Conservation (phyloP, 306 rosid genomes). For the Rosa lucieae region DNA sequence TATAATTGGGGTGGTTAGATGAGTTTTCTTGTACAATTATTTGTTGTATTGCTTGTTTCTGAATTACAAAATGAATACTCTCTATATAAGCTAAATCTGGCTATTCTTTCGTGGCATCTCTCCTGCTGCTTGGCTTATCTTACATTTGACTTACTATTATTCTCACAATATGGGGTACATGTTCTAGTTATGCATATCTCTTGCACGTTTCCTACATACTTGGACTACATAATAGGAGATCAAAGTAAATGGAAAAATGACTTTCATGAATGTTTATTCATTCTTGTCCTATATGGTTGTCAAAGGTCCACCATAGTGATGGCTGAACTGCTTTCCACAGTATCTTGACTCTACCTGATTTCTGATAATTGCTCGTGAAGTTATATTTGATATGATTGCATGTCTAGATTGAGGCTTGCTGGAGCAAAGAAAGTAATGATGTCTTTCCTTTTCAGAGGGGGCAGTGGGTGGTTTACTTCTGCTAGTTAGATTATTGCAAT, state of each 20-base stretch:
- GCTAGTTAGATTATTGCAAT: neutral
- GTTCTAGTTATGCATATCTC: neutral
- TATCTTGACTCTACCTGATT: neutral
- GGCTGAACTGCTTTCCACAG: neutral
- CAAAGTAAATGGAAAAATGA: neutral
- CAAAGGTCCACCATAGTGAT: neutral
- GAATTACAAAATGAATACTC: neutral
- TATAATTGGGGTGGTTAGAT: neutral
- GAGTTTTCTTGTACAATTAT: neutral
- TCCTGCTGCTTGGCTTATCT: neutral
- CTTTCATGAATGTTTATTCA: neutral
- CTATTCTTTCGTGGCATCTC: neutral
- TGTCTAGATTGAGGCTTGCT: neutral
- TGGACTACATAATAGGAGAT: neutral
- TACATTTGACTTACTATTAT: neutral
- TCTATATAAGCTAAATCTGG: neutral
- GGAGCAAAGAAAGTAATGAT: neutral
- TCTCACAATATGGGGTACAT: neutral
- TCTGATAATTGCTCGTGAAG: neutral
- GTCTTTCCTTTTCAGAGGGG: neutral
- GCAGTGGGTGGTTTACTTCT: neutral
- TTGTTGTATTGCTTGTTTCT: neutral
- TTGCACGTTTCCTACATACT: neutral
- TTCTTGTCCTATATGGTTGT: neutral
- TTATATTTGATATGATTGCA: neutral